A percentile compares a stretch with the other conserved stretches of the same genome.
These are phyloP conservation scores for Erodium trifolium DNA, from an alignment of 441 rosid genomes.

Conservation along the genomic window DNA sequence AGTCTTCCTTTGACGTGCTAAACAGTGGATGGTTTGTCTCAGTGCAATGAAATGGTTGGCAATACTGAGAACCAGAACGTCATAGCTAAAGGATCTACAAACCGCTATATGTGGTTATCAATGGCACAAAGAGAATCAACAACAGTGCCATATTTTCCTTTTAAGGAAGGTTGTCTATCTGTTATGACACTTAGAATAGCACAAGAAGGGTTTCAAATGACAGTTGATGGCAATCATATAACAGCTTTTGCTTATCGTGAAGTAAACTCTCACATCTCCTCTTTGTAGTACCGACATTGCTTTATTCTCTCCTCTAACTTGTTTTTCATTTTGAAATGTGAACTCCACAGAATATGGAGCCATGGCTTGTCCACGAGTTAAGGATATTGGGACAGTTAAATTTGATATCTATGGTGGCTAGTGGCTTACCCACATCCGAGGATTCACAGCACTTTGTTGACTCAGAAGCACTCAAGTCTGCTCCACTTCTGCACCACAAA, in stretches of 20 bases:
- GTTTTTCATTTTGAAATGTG: background rate
- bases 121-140: slow-evolving; percentile 18
- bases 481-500: slow-evolving; percentile 19
- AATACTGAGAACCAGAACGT: slow-evolving; percentile 18
- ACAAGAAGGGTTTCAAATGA: slow-evolving; percentile 79
- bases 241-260: slow-evolving; percentile 54
- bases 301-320: background rate
- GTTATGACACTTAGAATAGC: slow-evolving; percentile 80
- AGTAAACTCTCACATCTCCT: slow-evolving; percentile 25
- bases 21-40: slow-evolving; percentile 32
- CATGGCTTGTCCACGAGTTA: slow-evolving; percentile 54
- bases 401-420: slow-evolving; percentile 37
- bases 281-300: background rate
- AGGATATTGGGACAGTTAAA: slow-evolving; percentile 48
- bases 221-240: slow-evolving; percentile 76
- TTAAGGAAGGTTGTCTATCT: slow-evolving; percentile 56
- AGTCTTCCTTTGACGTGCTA: background rate
- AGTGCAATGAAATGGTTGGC: slow-evolving; percentile 33
- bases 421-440: slow-evolving; percentile 53
- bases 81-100: slow-evolving; percentile 5
- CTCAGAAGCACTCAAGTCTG: slow-evolving; percentile 23
- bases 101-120: slow-evolving; percentile 18
- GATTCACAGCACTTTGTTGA: slow-evolving; percentile 33
- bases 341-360: slow-evolving; percentile 44
- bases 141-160: slow-evolving; percentile 32